A percentile compares a stretch with the other conserved stretches of the same genome.
These are phyloP conservation scores for Coemansia sp. DNA, from an alignment of 192 early-diverging fungal genomes.

Conservation along the genomic window DNA sequence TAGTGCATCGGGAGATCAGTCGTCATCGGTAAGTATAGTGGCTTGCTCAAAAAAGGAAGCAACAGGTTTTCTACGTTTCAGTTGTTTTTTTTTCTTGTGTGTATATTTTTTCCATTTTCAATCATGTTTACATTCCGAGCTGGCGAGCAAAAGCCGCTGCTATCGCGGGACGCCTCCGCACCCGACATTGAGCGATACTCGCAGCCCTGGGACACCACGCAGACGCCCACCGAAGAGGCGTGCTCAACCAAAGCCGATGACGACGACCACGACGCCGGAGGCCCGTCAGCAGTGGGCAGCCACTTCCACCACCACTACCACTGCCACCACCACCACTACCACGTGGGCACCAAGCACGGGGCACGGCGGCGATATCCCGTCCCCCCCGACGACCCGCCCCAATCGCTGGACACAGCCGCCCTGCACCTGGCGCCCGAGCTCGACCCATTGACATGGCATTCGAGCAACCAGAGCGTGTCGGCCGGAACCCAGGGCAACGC, in stretches of 20 bases:
- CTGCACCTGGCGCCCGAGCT: not conserved
- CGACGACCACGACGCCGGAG: not conserved
- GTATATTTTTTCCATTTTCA: not conserved
- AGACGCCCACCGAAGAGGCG: not conserved
- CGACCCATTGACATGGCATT: conserved; percentile 40
- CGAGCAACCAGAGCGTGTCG: conserved; percentile 5
- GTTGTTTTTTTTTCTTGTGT: not conserved
- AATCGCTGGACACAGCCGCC: not conserved
- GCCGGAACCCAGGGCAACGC: conserved; percentile 9
- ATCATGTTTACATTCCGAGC: conserved; percentile 4
- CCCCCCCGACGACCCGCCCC: not conserved
- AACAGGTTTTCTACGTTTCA: not conserved
- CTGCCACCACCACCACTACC: conserved; percentile 20
- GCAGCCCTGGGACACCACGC: conserved; percentile 26
- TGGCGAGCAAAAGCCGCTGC: conserved; percentile 3
- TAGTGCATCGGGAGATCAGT: not conserved
- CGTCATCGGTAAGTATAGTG: not conserved
- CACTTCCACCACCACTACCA: conserved; percentile 39
- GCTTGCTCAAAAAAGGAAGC: not conserved
- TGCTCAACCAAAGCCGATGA: conserved; percentile 10
- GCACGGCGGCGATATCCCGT: conserved; percentile 17
- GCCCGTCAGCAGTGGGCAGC: conserved; percentile 8
- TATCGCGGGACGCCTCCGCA: not conserved
- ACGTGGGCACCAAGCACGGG: conserved; percentile 8
- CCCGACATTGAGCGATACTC: conserved; percentile 8